A percentile compares a stretch with the other conserved stretches of the same genome.
Evolutionary conservation across 2,329 filamentous ascomycete species (phyloP).

Genomic region (Fusarium begoniae): DNA sequence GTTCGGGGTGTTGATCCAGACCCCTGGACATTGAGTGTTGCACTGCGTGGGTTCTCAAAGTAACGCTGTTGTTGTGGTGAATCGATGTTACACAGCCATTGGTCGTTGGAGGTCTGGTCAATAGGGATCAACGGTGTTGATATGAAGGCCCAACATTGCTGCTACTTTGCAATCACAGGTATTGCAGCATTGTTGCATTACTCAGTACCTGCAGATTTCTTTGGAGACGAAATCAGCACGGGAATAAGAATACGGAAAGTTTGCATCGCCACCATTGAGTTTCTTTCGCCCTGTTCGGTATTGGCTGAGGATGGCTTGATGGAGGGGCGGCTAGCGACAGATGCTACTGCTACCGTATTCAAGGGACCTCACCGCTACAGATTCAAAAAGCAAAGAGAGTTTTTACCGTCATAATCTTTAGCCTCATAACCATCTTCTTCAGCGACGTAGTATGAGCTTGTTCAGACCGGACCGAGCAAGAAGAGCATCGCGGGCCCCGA

Average conservation of each 20-base stretch:
- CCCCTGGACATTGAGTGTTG: not conserved
- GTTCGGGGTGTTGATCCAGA: not conserved
- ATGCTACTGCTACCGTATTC: not conserved
- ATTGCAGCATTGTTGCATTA: not conserved
- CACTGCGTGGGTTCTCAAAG: not conserved
- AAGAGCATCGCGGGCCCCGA: conserved; percentile 26
- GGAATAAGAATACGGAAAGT: conserved; percentile 5
- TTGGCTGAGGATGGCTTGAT: conserved; percentile 3
- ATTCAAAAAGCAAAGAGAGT: not conserved
- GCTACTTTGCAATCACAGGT: not conserved
- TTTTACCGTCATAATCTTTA: not conserved
- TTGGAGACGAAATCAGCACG: not conserved
- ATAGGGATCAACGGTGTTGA: not conserved
- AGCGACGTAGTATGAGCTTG: not conserved
- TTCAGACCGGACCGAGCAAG: not conserved
- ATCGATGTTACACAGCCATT: conserved; percentile 1
- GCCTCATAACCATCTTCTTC: not conserved
- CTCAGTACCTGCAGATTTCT: not conserved
- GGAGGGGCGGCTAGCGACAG: conserved; percentile 23
- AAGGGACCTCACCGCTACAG: conserved; percentile 21
- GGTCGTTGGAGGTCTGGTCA: not conserved
- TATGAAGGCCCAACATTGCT: not conserved
- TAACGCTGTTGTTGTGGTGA: conserved; percentile 25
- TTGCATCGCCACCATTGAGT: conserved; percentile 15
- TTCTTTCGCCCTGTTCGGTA: not conserved